Evolutionary conservation across 2,329 filamentous ascomycete genomes (phyloP), one percentile per base, ranked within the genome.

Genomic region (Calonectria pseudoreteaudii): DNA sequence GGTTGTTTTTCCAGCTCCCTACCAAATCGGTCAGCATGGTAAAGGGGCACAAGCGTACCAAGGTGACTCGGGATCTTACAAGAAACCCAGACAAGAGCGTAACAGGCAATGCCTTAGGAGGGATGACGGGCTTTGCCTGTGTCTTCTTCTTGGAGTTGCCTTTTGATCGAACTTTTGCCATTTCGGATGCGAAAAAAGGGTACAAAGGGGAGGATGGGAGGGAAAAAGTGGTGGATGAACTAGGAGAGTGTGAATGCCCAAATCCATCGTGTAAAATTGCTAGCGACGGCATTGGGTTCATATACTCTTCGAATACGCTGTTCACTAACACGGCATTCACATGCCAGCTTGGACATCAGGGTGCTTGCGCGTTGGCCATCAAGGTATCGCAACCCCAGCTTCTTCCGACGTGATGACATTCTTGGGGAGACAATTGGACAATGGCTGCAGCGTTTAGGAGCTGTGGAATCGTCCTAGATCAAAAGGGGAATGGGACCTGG

Each of bases 1-100:
- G 0, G 93, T 94, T 0, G 93, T 94, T 81, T 94, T 94, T 1
- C 93, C 93, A 58, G 91, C 90, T 14, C 93, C 92, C 91, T 92
- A 16, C 0, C 28, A 10, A 1, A 31, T 49, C 41, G 47, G 30
- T 14, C 1, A 36, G 44, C 36, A 31, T 14, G 38, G 7, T 41
- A 4, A 31, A 18, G 13, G 11, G 1, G 14, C 31, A 28, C 16
- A 9, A 14, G n/a, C 2, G 16, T 38, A 3, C 26, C n/a, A 10
- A 14, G n/a, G 14, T 30, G 18, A 26, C 31, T 47, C 0, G 28
- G 28, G 14, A 23, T 41, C 72, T 28, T 72, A 84, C 83, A 65
- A 85, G 53, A 31, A 85, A 85, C 0, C 83, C 83, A 3, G 83
- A 85, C 0, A 85, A 75, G 2, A 85, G 77, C 10, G 83, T 85